Evolutionary conservation across 345 rosid species (phyloP), one percentile per base, ranked within the genome.

Genomic region (Gossypium stocksii): DNA sequence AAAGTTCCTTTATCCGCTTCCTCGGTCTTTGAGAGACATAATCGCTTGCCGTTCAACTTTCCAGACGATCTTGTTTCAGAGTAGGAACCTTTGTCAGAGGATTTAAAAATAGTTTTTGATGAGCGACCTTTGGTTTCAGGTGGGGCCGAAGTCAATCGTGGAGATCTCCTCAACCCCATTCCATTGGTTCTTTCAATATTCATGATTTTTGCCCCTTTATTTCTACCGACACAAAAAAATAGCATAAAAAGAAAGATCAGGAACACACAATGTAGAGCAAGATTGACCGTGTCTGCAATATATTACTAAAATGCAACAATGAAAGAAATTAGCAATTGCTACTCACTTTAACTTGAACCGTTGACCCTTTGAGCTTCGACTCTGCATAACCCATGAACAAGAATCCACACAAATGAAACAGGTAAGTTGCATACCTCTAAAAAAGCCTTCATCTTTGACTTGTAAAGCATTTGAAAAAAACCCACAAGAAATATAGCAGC

Each of bases 291-390:
- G 49, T 34, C 71, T 43, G 74, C 22, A 54, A 54, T 57, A 13
- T 9, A 7, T 9, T 22, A 44, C 3, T 2, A 19, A 46, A 22
- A 66, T 23, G 43, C 69, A 53, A 20, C 52, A 9, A 8, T 20
- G 20, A 25, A 58, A 74, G 15, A 53, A 63, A 70, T n/a, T 12
- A 66, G 41, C 17, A 68, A 74, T 23, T 52, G 45, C 43, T 16
- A 79, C 87, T 85, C 81, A 87, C 90, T 76, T 77, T 75, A 76
- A 45, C 29, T 56, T 19, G 48, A 76, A 61, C 70, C 70, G 75
- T 29, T 41, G 68, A 69, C 59, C 53, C 9, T 64, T 76, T 20
- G 52, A 72, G 62, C 82, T 71, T 41, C 25, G 68, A 27, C 75
- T 66, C 83, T 83, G 82, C 82, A 82, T 9, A 73, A 80, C 45